Percentiles rank a stretch among this genome's conserved stretches.
Evolutionary conservation across 768 basidiomycete genomes (phyloP).

Genomic region (Serendipita sp.): DNA sequence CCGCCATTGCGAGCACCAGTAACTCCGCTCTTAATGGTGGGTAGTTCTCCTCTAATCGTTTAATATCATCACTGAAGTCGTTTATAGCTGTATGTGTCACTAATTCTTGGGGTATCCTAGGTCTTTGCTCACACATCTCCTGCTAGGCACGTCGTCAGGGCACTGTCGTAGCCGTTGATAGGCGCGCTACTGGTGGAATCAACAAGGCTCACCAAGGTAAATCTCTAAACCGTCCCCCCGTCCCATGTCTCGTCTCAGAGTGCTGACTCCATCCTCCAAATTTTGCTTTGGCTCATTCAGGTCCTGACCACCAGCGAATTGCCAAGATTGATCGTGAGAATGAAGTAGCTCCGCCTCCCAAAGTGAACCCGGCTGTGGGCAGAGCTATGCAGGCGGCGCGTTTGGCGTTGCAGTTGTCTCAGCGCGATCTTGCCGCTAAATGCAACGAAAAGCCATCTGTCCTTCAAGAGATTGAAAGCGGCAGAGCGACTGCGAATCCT

Average conservation of each 20-base stretch:
- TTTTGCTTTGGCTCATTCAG: conserved; percentile 23
- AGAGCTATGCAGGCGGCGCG: conserved; percentile 74
- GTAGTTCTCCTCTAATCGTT: conserved; percentile 12
- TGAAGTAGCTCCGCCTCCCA: conserved; percentile 83
- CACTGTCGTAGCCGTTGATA: conserved; percentile 68
- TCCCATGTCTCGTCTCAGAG: neutral
- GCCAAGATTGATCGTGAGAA: conserved; percentile 91
- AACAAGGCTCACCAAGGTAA: conserved; percentile 69
- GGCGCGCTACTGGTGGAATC: conserved; percentile 47
- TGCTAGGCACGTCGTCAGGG: conserved; percentile 57
- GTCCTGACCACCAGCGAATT: conserved; percentile 84
- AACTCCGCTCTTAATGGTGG: conserved; percentile 40
- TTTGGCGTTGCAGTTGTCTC: conserved; percentile 60
- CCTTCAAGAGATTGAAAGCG: conserved; percentile 77
- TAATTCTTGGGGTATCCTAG: neutral
- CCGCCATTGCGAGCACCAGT: conserved; percentile 46
- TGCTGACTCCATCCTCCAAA: neutral
- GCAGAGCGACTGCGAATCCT: conserved; percentile 72
- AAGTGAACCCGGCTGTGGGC: conserved; percentile 55
- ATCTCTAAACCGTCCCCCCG: neutral
- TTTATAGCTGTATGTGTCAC: conserved; percentile 36
- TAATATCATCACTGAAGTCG: conserved; percentile 12
- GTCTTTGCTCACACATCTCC: conserved; percentile 8
- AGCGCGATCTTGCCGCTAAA: conserved; percentile 86
- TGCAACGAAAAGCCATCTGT: conserved; percentile 86